Evolutionary conservation across 2,329 filamentous ascomycete genomes (phyloP).

Genomic region (Fusarium burgessii): DNA sequence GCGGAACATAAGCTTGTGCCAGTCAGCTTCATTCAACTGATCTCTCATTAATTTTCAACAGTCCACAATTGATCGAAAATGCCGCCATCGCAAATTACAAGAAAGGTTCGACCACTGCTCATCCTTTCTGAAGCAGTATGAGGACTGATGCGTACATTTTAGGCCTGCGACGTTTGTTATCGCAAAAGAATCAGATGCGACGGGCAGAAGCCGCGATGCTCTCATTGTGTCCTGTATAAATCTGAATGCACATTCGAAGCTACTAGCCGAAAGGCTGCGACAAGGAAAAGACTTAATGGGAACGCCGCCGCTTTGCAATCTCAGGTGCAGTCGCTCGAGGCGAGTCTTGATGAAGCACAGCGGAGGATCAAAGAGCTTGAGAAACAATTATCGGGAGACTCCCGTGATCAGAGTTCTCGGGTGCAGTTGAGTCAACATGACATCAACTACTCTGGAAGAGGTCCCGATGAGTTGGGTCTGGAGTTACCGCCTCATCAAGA

Average conservation of each 20-base stretch:
- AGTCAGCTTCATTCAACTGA: neutral
- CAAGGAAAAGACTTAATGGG: fast-evolving
- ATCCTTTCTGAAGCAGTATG: fast-evolving
- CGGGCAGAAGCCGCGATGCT: slow-evolving; percentile 17
- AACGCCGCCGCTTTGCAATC: neutral
- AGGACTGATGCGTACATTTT: neutral
- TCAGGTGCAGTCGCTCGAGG: neutral
- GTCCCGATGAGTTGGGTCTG: fast-evolving
- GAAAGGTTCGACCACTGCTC: neutral
- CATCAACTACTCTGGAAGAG: neutral
- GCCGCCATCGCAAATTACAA: neutral
- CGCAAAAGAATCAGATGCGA: slow-evolving; percentile 34
- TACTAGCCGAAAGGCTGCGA: neutral
- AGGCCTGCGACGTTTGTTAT: slow-evolving; percentile 39
- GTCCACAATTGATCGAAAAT: neutral
- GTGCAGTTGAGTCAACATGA: fast-evolving
- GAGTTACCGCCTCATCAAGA: slow-evolving; percentile 1
- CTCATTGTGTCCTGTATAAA: slow-evolving; percentile 14
- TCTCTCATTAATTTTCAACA: neutral
- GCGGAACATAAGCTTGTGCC: neutral
- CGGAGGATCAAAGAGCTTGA: slow-evolving; percentile 2
- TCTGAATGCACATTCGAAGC: slow-evolving; percentile 7
- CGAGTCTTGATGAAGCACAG: neutral
- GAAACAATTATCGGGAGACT: neutral
- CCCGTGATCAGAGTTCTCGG: neutral